Percentiles rank a stretch among this genome's conserved stretches.
phyloP scores from a whole-genome alignment of 1,139 yeast species.

The Suhomyces maxii region DNA sequence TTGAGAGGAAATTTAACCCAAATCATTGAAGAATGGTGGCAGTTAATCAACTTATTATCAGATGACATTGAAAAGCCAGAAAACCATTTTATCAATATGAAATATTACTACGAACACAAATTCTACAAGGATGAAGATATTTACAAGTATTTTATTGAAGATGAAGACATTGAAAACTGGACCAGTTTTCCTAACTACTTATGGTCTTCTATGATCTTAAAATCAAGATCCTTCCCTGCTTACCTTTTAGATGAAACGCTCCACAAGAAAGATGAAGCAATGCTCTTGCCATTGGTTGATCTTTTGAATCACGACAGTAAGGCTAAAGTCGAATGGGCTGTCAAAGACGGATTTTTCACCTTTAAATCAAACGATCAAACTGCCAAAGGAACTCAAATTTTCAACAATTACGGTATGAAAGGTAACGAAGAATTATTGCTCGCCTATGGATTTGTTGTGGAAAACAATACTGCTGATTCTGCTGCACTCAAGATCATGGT shows the following conservation, averaged over 20 bases:
- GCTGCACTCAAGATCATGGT: conserved; percentile 58
- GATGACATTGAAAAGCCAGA: conserved; percentile 32
- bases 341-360: conserved; percentile 25
- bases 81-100: conserved; percentile 42
- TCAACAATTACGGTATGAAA: conserved; percentile 83
- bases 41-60: conserved; percentile 35
- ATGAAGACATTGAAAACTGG: conserved; percentile 46
- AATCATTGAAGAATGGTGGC: conserved; percentile 56
- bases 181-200: conserved; percentile 63
- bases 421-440: conserved; percentile 73
- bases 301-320: conserved; percentile 68
- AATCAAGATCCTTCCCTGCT: conserved; percentile 79
- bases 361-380: conserved; percentile 29
- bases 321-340: conserved; percentile 66
- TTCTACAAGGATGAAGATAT: conserved; percentile 43
- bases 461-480: conserved; percentile 60
- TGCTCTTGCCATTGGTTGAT: conserved; percentile 78
- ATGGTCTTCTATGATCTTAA: conserved; percentile 73
- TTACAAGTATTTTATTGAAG: conserved; percentile 25
- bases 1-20: conserved; percentile 33
- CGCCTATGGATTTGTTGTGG: conserved; percentile 70
- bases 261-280: conserved; percentile 50
- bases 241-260: conserved; percentile 36
- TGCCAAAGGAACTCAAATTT: conserved; percentile 49
- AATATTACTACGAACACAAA: conserved; percentile 49